Percentiles rank a stretch among this genome's conserved stretches.
Conservation (phyloP, 1,284 basidiomycete genomes). For the Irpex sp. region DNA sequence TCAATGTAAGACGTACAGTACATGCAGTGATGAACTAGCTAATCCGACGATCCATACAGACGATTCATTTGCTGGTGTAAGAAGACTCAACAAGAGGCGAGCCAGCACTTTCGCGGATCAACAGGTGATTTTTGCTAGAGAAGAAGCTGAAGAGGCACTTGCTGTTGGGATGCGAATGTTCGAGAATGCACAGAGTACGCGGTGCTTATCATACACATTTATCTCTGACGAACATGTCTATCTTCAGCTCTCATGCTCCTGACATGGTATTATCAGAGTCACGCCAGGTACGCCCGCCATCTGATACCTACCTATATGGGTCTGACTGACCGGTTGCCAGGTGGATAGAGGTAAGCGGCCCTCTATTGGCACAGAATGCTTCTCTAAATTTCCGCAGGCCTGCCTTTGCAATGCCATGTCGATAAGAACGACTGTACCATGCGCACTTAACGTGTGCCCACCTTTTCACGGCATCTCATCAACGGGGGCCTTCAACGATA, state of each 20-base stretch:
- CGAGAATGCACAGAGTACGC: conserved; percentile 54
- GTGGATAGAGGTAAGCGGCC: conserved; percentile 56
- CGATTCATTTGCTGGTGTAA: background rate
- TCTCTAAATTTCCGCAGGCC: conserved; percentile 34
- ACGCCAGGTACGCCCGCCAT: conserved; percentile 10
- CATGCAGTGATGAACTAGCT: background rate
- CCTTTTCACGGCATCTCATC: conserved; percentile 59
- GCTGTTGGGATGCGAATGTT: conserved; percentile 50
- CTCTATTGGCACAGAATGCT: background rate
- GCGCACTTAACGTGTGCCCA: conserved; percentile 60
- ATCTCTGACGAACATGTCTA: background rate
- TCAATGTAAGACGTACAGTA: conserved; percentile 4
- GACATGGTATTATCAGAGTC: conserved; percentile 13
- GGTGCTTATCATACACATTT: background rate
- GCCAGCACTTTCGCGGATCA: conserved; percentile 57
- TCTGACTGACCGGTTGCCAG: conserved; percentile 25
- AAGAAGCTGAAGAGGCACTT: conserved; percentile 43
- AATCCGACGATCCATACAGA: background rate
- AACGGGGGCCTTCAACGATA: conserved; percentile 32
- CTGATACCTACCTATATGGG: background rate
- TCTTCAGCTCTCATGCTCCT: conserved; percentile 10
- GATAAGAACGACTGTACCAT: conserved; percentile 52
- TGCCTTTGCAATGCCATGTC: conserved; percentile 53
- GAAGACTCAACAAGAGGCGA: conserved; percentile 28
- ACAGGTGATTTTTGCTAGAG: conserved; percentile 53